Base-by-base conservation (phyloP, 176 grass and related monocot genomes). In the Hyparrhenia diplandra region DNA sequence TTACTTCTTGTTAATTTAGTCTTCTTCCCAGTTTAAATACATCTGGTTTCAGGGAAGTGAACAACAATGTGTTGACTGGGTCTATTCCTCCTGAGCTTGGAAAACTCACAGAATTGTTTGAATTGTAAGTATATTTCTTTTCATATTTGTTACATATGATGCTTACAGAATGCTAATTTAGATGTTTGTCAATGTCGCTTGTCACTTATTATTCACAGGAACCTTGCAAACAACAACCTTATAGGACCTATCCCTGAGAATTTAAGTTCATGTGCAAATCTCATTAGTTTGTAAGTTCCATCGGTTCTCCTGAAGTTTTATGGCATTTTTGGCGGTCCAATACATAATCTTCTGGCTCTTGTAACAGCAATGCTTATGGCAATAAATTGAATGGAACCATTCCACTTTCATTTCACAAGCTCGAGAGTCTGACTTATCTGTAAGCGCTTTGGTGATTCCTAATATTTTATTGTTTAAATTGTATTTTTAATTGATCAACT, bases 401-500 rank as follows among this genome's bases (percentile, higher is more conserved):
- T 83, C 97, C 97, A 60, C 82, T 73, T 55, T 93, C 85, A n/a
- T 96, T 99, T 66, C 84, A 77, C 31, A 96, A 93, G 43, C 97
- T 99, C 4, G 89, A 99, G 69, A 99, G 97, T 78, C 88, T 99
- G 85, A 99, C 97, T 25, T 99, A 93, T 72, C 67, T 99, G 97
- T 99, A 81, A 90, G 90, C 80, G 5, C 10, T 67, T 58, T 23
- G 4, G 6, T 55, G 14, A 13, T 64, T 40, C 13, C 13, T 80
- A 59, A 3, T 31, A 47, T 49, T 39, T n/a, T 69, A 60, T 46
- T 29, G 5, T 57, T 83, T 71, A 23, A 72, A n/a, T 23, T 69
- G 16, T 41, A 27, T 54, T 76, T 61, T 34, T 40, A 64, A 13
- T 18, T 6, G 57, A 60, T 67, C 37, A 74, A 49, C 28, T 36